Evolutionary conservation across 257 asterid species (phyloP), one percentile per base, ranked within the genome.

Genomic region (Solanum stenotomum): DNA sequence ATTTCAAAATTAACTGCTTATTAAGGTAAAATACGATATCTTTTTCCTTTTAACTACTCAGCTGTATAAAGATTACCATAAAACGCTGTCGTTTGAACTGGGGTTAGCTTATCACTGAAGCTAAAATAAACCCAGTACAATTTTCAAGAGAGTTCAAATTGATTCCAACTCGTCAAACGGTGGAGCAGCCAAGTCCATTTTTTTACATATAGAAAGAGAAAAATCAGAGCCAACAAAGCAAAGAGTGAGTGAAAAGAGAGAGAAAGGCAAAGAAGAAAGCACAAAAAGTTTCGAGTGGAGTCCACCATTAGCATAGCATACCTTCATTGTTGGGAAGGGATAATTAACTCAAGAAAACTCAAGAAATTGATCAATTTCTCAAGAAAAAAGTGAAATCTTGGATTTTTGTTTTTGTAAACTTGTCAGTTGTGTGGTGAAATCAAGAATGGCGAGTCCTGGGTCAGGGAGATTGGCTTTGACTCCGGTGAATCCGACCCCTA

Each of bases 391-490:
- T 44, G 5, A 10, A 81, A 79, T 79, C 85, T 79, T 16, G 15
- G 27, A 27, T 4, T 29, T 81, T 29, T 52, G 16, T 63, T 68
- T 29, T 12, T 84, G 22, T 22, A 44, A 42, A 2, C 12, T 42
- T 46, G 65, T 74, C 5, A 10, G 1, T 49, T 31, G 72, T 46
- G 88, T 25, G 22, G 71, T n/a, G 59, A 72, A 56, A 49, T 91
- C 92, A 89, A 86, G 68, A 90, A 92, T 92, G 92, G 90, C 96
- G 76, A 90, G 90, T 90, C 93, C 94, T 23, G 93, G 90, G 81
- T 89, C 93, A 93, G 96, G 92, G 87, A 93, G 91, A 88, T 75
- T 92, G n/a, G 91, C 93, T 15, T 86, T 89, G 87, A 92, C 91
- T 83, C 95, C 94, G 38, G 91, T 79, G 38, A 79, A 79, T 79